Evolutionary conservation across 2,329 filamentous ascomycete species (phyloP), one percentile per base, ranked within the genome.

Genomic region (Aureobasidium sp.): DNA sequence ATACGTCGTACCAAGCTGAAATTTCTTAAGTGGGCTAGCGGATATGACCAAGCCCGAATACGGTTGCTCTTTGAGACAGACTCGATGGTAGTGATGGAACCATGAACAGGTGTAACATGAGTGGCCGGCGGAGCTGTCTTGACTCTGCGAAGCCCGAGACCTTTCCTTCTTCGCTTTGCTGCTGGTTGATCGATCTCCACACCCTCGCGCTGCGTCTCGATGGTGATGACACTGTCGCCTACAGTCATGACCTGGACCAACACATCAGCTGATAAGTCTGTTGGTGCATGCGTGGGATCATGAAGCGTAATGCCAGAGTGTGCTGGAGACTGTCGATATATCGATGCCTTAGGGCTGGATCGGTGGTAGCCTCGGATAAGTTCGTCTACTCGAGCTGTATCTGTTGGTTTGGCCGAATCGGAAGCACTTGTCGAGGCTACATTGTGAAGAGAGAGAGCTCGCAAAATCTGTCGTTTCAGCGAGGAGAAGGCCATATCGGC

Each of bases 141-240:
- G 13, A 26, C 42, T 6, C 56, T 37, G 10, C 32, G n/a, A 9
- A 34, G 20, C 3, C 55, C 15, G 39, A 56, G 34, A 2, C 26
- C 37, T 32, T 37, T 46, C 42, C 42, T 58, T 13, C 26, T 36
- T 20, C 13, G n/a, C 20, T 32, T 34, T 2, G 27, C 20, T 32
- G 27, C 44, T 17, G 55, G 15, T 37, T 27, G 41, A 13, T 47
- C 55, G 6, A 7, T 1, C 6, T 26, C 2, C 12, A 47, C 41
- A 9, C 7, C 13, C 3, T 47, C 41, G 13, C 26, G 27, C 1
- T 58, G 55, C 13, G 55, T 50, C 23, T 48, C 42, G 34, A 59
- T 44, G 8, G 56, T 59, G 20, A 59, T 50, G 17, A 59, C 26
- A 15, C 56, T 59, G 27, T 59, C 56, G 17, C 56, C 56, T 26